Evolutionary conservation across 2,329 filamentous ascomycete genomes (phyloP).

Genomic region (Colletotrichum euphorbiae): DNA sequence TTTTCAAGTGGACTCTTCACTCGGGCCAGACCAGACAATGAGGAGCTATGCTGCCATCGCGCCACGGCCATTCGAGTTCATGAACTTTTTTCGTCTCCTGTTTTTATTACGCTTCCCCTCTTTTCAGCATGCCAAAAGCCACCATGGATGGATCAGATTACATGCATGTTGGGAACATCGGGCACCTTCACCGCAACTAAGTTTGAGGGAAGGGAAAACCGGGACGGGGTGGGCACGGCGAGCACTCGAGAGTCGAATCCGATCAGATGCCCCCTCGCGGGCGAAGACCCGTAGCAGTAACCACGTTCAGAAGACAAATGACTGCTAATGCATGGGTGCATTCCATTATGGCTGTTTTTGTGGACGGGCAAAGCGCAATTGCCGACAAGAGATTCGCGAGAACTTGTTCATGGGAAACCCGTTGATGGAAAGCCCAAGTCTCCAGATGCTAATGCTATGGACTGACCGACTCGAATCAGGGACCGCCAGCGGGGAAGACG

Average conservation of each 20-base stretch:
- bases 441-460: slow-evolving; percentile 5
- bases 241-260: slow-evolving; percentile 33
- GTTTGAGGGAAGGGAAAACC: slow-evolving; percentile 33
- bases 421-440: neutral
- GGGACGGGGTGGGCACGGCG: slow-evolving; percentile 21
- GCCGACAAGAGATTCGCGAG: slow-evolving; percentile 10
- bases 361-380: slow-evolving; percentile 27
- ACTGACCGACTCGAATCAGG: slow-evolving; percentile 20
- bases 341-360: neutral
- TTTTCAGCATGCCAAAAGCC: slow-evolving; percentile 21
- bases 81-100: slow-evolving; percentile 4
- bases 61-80: slow-evolving; percentile 7
- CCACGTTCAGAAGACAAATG: slow-evolving; percentile 8
- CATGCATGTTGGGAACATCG: slow-evolving; percentile 35
- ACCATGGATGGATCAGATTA: slow-evolving; percentile 34
- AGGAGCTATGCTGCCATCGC: slow-evolving; percentile 17
- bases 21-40: slow-evolving; percentile 23
- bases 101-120: slow-evolving; percentile 23
- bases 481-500: slow-evolving; percentile 5
- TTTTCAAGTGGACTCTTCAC: slow-evolving; percentile 12
- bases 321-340: neutral
- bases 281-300: slow-evolving; percentile 20
- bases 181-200: slow-evolving; percentile 40
- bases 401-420: neutral
- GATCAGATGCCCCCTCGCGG: slow-evolving; percentile 31